These are phyloP conservation scores for Aspergillus nidulans DNA, from an alignment of 495 filamentous ascomycete genomes.

Conservation along the genomic window DNA sequence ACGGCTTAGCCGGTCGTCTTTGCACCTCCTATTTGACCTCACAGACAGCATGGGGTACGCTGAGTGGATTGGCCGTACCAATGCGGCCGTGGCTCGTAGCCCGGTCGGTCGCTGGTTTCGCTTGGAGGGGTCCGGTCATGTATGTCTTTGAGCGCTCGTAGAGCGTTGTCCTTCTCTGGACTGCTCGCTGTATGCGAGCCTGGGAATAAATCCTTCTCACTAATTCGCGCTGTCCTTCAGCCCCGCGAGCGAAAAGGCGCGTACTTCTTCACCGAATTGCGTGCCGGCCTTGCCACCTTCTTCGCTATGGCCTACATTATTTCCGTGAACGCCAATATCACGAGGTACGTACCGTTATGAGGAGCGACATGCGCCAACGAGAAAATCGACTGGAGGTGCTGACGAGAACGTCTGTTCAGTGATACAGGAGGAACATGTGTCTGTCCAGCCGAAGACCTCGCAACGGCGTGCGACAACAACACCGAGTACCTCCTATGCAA, in stretches of 20 bases:
- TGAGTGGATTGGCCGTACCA: constrained; percentile 49
- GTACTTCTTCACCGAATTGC: constrained; percentile 74
- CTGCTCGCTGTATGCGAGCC: not conserved
- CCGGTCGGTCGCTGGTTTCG: constrained; percentile 68
- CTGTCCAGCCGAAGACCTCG: constrained; percentile 48
- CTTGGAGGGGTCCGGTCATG: constrained; percentile 70
- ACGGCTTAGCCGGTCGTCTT: not conserved
- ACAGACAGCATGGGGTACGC: constrained; percentile 29
- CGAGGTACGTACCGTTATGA: constrained; percentile 19
- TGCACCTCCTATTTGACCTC: not conserved
- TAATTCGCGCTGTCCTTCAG: constrained; percentile 24
- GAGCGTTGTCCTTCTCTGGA: not conserved
- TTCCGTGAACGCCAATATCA: constrained; percentile 68
- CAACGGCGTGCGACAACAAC: constrained; percentile 28
- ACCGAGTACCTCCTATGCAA: constrained; percentile 39
- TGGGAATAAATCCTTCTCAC: not conserved
- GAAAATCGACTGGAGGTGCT: not conserved
- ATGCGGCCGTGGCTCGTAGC: constrained; percentile 51
- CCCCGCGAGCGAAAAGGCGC: constrained; percentile 65
- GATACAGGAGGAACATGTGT: constrained; percentile 68
- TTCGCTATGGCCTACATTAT: constrained; percentile 88
- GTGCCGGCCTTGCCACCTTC: constrained; percentile 75
- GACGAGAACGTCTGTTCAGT: constrained; percentile 16
- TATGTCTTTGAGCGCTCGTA: constrained; percentile 35
- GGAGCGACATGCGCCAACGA: not conserved